Evolutionary conservation across 2,329 filamentous ascomycete species (phyloP).

Genomic region (Botryosphaeria dothidea): DNA sequence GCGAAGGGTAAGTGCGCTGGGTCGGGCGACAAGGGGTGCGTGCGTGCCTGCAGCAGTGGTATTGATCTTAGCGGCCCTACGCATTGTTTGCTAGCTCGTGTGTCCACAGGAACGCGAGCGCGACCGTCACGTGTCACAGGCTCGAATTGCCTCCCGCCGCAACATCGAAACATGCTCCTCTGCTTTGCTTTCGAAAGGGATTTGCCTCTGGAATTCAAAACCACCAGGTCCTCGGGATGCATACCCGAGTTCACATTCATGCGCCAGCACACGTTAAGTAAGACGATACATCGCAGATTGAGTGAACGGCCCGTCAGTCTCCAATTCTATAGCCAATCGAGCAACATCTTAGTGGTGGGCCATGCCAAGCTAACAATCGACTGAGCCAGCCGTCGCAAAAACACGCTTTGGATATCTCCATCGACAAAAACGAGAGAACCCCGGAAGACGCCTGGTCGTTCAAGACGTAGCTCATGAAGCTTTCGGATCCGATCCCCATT

Average conservation of each 20-base stretch:
- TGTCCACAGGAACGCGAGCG: neutral
- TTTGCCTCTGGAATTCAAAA: neutral
- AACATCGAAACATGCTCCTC: neutral
- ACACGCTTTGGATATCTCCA: slow-evolving; percentile 19
- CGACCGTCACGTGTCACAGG: neutral
- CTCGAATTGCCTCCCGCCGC: neutral
- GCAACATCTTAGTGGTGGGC: neutral
- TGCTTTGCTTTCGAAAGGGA: neutral
- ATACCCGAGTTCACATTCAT: neutral
- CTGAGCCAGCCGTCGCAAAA: slow-evolving; percentile 15
- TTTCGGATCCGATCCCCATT: neutral
- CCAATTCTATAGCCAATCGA: slow-evolving; percentile 11
- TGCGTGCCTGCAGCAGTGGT: slow-evolving; percentile 13
- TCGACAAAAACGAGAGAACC: slow-evolving; percentile 13
- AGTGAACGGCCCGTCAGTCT: slow-evolving; percentile 11
- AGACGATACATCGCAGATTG: neutral
- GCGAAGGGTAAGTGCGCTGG: slow-evolving; percentile 7
- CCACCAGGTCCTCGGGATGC: neutral
- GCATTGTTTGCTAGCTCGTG: slow-evolving; percentile 7
- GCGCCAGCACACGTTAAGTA: neutral
- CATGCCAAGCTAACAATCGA: slow-evolving; percentile 8
- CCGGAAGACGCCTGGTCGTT: neutral
- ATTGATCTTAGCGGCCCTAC: slow-evolving; percentile 12
- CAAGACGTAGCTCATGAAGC: slow-evolving; percentile 14
- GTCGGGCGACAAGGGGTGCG: slow-evolving; percentile 4